Evolutionary conservation across 164 flowering plant genomes (phyloP), one percentile per base, ranked within the genome.

Genomic region (Chimonanthus salicifolius): DNA sequence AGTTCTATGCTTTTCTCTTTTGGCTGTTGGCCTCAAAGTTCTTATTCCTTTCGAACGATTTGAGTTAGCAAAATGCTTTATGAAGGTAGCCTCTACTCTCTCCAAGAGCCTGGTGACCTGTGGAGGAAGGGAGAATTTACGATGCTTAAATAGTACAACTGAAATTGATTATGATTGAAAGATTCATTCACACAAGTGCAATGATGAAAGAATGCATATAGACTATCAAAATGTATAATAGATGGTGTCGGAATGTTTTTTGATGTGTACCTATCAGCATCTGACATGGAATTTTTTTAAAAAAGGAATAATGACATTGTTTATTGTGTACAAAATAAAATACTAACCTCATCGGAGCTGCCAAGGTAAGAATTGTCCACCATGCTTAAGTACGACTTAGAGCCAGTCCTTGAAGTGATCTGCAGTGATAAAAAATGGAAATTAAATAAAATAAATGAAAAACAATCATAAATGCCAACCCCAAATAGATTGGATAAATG

Each of bases 11-110:
- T 68, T 84, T 78, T 86, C 88, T 71, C 71, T 85, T 71, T 74
- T 88, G 7, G 80, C 72, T 72, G 77, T 76, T 48, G 88, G 89
- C 62, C 92, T 84, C 72, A 88, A 78, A 47, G 77, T 74, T 8
- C 58, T 75, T 76, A 90, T 87, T 51, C 90, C 90, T 83, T 88
- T 87, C 3, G 78, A 77, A 4, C 90, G 85, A 47, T 90, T 90
- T n/a, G 85, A 77, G 64, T 88, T 88, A 6, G 83, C 70, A 64
- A 90, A 90, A 71, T 88, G 94, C 78, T 87, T 90, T 74, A 89
- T 81, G 77, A 89, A 89, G 13, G 91, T 80, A 2, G 79, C 83
- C 73, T 89, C 94, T 21, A 88, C 90, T 71, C 91, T 85, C 73
- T 87, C 91, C 74, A 89, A 77, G 46, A 89, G 82, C 82, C 77